Evolutionary conservation across 306 rosid genomes (phyloP), one percentile per base, ranked within the genome.

Genomic region (Vigna angularis): DNA sequence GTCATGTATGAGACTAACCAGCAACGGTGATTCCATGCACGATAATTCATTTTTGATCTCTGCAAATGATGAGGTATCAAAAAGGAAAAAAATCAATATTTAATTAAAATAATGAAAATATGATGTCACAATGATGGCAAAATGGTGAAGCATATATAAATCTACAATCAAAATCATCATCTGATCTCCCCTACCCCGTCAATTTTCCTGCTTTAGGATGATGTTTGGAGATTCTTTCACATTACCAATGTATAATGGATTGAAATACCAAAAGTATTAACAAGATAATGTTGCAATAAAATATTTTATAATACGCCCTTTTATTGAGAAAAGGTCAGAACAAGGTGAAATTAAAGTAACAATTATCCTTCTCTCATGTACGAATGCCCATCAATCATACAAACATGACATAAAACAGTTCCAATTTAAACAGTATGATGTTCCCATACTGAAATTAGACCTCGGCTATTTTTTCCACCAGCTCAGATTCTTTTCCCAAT

Each of bases 401-500:
- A 53, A 82, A 61, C 40, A 74, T 51, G 59, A 30, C 80, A 73
- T 11, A 83, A 81, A 83, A 79, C 38, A 53, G 83, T 83, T 26
- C 45, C 42, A 86, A 79, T 52, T 86, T 78, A 88, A 72, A 80
- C 38, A 87, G 56, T 77, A 84, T 28, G 80, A 42, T 80, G 83
- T 84, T 87, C 80, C 72, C 79, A 83, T 26, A 85, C 72, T 67
- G 79, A 82, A 86, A 63, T 87, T 86, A 85, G 75, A 95, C 98
- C 98, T 95, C 97, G 9, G 97, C 97, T 85, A 87, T 87, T 88
- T 88, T 95, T 86, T 92, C 96, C 88, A 89, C 98, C 85, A 95
- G 89, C 86, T 92, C 93, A 86, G 97, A 95, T 86, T 95, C 98
- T 82, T 89, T 92, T 81, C 73, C 74, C 87, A 92, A 68, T 84